These are phyloP conservation scores for Pestalotiopsis sp. DNA, from an alignment of 2,329 filamentous ascomycete genomes.

Conservation along the genomic window DNA sequence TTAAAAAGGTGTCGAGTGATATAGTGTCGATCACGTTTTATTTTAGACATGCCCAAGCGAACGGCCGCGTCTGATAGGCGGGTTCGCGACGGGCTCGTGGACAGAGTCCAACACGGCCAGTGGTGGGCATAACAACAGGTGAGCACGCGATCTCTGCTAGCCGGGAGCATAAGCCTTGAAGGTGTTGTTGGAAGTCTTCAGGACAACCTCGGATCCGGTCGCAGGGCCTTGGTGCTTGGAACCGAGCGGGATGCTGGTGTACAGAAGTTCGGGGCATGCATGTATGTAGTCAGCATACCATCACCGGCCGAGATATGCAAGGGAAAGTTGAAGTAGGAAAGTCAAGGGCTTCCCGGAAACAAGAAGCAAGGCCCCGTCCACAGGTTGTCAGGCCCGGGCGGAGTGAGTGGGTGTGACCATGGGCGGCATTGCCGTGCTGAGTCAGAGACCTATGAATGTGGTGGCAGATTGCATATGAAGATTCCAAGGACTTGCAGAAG, in stretches of 20 bases:
- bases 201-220: not conserved
- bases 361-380: not conserved
- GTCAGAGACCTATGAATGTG: not conserved
- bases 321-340: not conserved
- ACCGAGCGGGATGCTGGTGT: not conserved
- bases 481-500: not conserved
- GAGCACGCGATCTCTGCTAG: not conserved
- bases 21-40: slow-evolving; percentile 5
- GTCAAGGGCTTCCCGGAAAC: not conserved
- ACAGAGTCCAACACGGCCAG: not conserved
- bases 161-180: not conserved
- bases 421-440: not conserved
- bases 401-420: not conserved
- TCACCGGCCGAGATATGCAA: not conserved
- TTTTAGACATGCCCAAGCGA: not conserved
- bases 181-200: not conserved
- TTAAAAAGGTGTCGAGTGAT: not conserved
- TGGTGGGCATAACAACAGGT: not conserved
- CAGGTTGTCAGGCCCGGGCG: not conserved
- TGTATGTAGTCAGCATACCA: not conserved
- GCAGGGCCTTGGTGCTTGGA: not conserved
- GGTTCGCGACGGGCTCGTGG: not conserved
- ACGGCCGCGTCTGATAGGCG: not conserved
- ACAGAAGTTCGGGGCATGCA: not conserved
- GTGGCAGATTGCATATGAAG: not conserved